Evolutionary conservation across 2,329 filamentous ascomycete genomes (phyloP), one percentile per base, ranked within the genome.

Genomic region (Colletotrichum navitas): DNA sequence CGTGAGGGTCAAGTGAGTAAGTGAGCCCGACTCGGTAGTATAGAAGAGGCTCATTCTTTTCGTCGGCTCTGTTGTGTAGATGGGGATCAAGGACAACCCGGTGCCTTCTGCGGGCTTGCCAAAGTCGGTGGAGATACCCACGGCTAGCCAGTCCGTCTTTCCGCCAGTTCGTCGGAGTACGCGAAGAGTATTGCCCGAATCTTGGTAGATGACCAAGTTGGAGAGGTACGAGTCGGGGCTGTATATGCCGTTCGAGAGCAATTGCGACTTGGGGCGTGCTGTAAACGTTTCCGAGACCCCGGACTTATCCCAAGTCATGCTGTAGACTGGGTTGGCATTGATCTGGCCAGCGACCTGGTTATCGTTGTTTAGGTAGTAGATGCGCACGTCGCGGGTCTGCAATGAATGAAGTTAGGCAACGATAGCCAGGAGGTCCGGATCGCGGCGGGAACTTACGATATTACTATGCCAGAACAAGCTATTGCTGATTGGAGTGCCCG

Each of bases 381-480:
- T 64, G 12, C 72, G 72, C 10, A 55, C 26, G 12, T 73, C 72
- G 21, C 72, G 68, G 18, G 18, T 29, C 70, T 72, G 54, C 21
- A 8, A 21, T 39, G 6, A 1, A 6, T 32, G 10, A 18, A 1
- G 24, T 61, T 36, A 61, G 66, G 32, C 24, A 6, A 36, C 14
- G 24, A 14, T 32, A 11, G 5, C 7, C 8, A 11, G 26, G 14
- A 2, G 11, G 24, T 24, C 5, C 0, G 3, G 29, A n/a, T 32
- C 29, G 26, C 1, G 29, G 6, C 7, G 12, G 3, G 12, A 8
- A n/a, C 66, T 61, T 10, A 71, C 70, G 12, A 16, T 36, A 5
- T 60, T 64, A 56, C 69, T 69, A 2, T 73, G 63, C 60, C 68
- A 73, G 34, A 72, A 72, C 14, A 73, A 2, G 49, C 69, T 73